Evolutionary conservation across 257 asterid genomes (phyloP), one percentile per base, ranked within the genome.

Genomic region (Ilex aquifolium): DNA sequence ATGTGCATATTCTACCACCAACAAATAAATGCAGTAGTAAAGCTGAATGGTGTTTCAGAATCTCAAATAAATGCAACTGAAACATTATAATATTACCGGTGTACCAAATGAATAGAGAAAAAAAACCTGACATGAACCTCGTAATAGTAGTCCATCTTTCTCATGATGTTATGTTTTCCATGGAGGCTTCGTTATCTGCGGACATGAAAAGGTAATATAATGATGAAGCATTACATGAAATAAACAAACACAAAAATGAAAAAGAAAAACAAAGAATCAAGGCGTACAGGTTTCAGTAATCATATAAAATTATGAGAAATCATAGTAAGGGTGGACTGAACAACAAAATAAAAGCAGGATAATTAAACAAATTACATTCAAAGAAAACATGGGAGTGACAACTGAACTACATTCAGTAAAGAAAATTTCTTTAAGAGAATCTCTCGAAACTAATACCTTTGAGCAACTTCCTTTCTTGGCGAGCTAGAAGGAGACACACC

Each of bases 251-350:
- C 27, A 21, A 30, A 90, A 97, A 79, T 93, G 90, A 62, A 94
- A 94, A 68, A 96, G 85, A 61, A 97, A 93, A 67, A 96, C 99
- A 82, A 92, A 92, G 65, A 97, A 90, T 53, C 39, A 63, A 30
- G 59, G 60, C 44, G 62, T 72, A 60, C 56, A 74, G 66, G 59
- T 69, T 62, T 65, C 71, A 55, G 44, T 17, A 54, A 40, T 63
- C 72, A 72, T 32, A 50, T 50, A 55, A 58, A 36, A 31, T n/a
- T n/a, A n/a, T n/a, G n/a, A n/a, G n/a, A 70, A 6, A 76, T 17
- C 58, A 60, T 32, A 46, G 62, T 29, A 44, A 57, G 68, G 12
- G 56, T 48, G 58, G 27, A 57, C 61, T 32, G 39, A 54, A 40
- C 44, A 61, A 29, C 31, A 66, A 48, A 65, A 48, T 2, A 11